A percentile compares a stretch with the other conserved stretches of the same genome.
These are phyloP conservation scores for Colletotrichum falcatum DNA, from an alignment of 2,329 filamentous ascomycete genomes.

Conservation along the genomic window DNA sequence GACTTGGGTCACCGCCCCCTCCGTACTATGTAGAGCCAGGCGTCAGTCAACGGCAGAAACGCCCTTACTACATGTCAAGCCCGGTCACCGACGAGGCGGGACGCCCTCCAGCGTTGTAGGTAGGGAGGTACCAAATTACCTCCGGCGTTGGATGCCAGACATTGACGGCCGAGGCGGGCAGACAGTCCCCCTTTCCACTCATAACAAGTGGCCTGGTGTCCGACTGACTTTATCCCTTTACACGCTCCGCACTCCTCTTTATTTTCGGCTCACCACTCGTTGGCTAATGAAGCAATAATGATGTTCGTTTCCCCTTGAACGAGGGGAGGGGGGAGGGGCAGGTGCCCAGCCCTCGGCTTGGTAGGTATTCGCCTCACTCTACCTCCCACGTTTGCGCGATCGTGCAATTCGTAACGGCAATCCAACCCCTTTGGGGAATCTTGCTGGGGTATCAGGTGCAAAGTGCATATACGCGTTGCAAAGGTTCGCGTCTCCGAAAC, in stretches of 20 bases:
- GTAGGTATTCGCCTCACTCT: constrained; percentile 25
- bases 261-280: constrained; percentile 12
- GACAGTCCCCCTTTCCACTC: neutral
- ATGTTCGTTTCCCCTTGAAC: constrained; percentile 33
- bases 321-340: constrained; percentile 10
- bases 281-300: constrained; percentile 35
- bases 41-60: constrained; percentile 16
- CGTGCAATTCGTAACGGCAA: constrained; percentile 1
- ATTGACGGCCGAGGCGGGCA: neutral
- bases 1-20: constrained; percentile 33
- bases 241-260: constrained; percentile 12
- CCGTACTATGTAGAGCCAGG: constrained; percentile 2
- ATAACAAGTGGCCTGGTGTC: constrained; percentile 17
- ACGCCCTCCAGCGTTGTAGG: neutral
- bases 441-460: constrained; percentile 14
- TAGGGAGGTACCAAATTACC: neutral
- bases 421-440: constrained; percentile 15
- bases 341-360: constrained; percentile 18
- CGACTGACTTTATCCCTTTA: constrained; percentile 22
- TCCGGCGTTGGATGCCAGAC: neutral
- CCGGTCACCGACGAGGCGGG: constrained; percentile 14
- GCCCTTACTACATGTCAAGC: constrained; percentile 8
- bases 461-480: constrained; percentile 16
- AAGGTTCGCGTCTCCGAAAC: constrained; percentile 28
- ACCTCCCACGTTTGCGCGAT: constrained; percentile 20